phyloP scores from a whole-genome alignment of 495 filamentous ascomycete species.

The Aspergillus carlsbadensis region DNA sequence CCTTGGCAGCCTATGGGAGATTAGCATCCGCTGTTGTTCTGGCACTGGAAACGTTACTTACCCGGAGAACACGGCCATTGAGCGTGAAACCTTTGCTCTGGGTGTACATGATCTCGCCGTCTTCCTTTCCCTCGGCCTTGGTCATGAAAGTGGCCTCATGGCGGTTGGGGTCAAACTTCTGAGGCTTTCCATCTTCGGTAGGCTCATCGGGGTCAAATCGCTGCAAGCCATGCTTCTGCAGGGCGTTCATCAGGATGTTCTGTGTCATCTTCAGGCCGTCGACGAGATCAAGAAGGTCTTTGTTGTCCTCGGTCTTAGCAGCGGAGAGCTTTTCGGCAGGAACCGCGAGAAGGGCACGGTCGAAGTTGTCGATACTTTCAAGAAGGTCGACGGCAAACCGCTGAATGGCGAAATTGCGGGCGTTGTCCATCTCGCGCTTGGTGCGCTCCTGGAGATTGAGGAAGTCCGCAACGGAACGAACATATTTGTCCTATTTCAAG shows the following conservation, averaged over 20 bases:
- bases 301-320: conserved; percentile 41
- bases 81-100: conserved; percentile 94
- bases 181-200: conserved; percentile 52
- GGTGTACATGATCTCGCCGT: conserved; percentile 85
- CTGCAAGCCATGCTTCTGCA: conserved; percentile 92
- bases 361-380: conserved; percentile 93
- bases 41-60: conserved; percentile 34
- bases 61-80: conserved; percentile 84
- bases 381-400: conserved; percentile 92
- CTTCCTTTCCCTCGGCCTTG: conserved; percentile 76
- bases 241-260: conserved; percentile 78
- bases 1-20: conserved; percentile 71
- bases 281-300: conserved; percentile 77
- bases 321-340: conserved; percentile 65
- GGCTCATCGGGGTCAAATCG: conserved; percentile 72
- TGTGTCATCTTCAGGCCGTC: conserved; percentile 94
- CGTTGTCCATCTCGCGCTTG: conserved; percentile 81
- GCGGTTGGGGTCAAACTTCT: conserved; percentile 88
- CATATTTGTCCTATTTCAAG: conserved; percentile 76
- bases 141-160: conserved; percentile 97
- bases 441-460: conserved; percentile 95
- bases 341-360: conserved; percentile 82
- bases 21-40: conserved; percentile 5
- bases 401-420: conserved; percentile 91
- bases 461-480: conserved; percentile 92